phyloP scores from a whole-genome alignment of 768 basidiomycete species.

The Kwoniella heveanensis region DNA sequence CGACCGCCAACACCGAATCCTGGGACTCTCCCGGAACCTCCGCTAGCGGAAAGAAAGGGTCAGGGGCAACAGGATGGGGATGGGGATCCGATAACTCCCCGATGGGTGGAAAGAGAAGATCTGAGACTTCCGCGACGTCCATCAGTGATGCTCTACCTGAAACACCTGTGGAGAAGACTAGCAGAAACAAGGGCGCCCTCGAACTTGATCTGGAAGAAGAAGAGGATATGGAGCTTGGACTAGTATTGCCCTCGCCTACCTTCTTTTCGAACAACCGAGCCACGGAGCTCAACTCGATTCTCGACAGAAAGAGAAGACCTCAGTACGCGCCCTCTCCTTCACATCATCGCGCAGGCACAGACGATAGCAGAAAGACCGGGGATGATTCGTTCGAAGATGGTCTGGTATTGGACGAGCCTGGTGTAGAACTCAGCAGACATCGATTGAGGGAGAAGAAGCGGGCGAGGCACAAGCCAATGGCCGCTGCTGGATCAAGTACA shows the following conservation, averaged over 20 bases:
- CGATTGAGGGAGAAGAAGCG: conserved; percentile 29
- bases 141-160: conserved; percentile 27
- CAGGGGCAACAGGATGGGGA: conserved; percentile 13
- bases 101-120: conserved; percentile 22
- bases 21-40: conserved; percentile 41
- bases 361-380: conserved; percentile 10
- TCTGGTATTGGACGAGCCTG: conserved; percentile 46
- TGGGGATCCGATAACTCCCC: conserved; percentile 35
- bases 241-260: conserved; percentile 42
- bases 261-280: conserved; percentile 44
- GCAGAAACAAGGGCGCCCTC: background rate
- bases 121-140: conserved; percentile 44
- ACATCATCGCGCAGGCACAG: conserved; percentile 5
- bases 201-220: conserved; percentile 36
- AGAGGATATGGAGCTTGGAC: conserved; percentile 47
- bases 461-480: conserved; percentile 18
- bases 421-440: conserved; percentile 41
- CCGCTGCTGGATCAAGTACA: background rate
- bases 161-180: conserved; percentile 5
- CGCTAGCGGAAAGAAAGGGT: conserved; percentile 20
- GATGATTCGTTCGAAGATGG: conserved; percentile 55
- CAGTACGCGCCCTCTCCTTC: conserved; percentile 24
- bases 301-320: conserved; percentile 51
- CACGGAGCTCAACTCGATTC: conserved; percentile 48
- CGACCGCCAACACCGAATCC: conserved; percentile 21